Percentiles rank a stretch among this genome's conserved stretches.
These are phyloP conservation scores for Coprinopsis cinerea DNA, from an alignment of 768 basidiomycete species.

Conservation along the genomic window DNA sequence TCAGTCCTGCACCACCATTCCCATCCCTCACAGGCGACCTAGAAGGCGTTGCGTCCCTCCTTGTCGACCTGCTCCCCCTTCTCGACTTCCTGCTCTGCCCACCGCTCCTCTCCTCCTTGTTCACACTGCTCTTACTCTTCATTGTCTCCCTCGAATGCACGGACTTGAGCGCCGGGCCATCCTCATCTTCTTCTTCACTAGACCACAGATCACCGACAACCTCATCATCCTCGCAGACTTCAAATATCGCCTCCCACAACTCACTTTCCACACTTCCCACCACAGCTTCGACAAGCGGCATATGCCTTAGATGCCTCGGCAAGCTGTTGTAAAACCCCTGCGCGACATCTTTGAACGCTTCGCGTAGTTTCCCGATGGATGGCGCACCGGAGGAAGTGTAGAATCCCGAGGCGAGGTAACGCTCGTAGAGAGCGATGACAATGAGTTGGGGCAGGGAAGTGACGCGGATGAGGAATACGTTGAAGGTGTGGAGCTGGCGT, in stretches of 20 bases:
- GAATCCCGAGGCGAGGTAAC: constrained; percentile 55
- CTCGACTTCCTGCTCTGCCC: constrained; percentile 13
- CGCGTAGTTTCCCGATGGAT: constrained; percentile 42
- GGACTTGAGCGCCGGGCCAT: constrained; percentile 31
- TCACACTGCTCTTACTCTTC: constrained; percentile 5
- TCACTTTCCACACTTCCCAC: constrained; percentile 65
- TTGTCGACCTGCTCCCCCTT: background rate
- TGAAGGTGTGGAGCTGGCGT: constrained; percentile 71
- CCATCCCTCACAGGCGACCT: background rate
- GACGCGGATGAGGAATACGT: constrained; percentile 80
- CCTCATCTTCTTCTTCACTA: constrained; percentile 42
- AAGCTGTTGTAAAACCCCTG: constrained; percentile 57
- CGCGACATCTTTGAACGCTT: constrained; percentile 45
- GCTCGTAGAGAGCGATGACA: constrained; percentile 73
- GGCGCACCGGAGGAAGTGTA: no score
- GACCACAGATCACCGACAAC: constrained; percentile 45
- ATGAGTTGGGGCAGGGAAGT: constrained; percentile 81
- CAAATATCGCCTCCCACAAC: constrained; percentile 75
- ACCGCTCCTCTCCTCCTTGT: background rate
- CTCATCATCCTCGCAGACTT: constrained; percentile 29
- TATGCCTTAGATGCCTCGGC: constrained; percentile 64
- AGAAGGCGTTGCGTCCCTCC: constrained; percentile 7
- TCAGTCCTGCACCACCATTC: background rate
- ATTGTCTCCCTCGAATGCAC: constrained; percentile 33
- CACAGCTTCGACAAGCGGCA: constrained; percentile 70